Percentiles rank a stretch among this genome's conserved stretches.
Evolutionary conservation across 1,139 yeast genomes (phyloP).

Genomic region (Candida dubliniensis): DNA sequence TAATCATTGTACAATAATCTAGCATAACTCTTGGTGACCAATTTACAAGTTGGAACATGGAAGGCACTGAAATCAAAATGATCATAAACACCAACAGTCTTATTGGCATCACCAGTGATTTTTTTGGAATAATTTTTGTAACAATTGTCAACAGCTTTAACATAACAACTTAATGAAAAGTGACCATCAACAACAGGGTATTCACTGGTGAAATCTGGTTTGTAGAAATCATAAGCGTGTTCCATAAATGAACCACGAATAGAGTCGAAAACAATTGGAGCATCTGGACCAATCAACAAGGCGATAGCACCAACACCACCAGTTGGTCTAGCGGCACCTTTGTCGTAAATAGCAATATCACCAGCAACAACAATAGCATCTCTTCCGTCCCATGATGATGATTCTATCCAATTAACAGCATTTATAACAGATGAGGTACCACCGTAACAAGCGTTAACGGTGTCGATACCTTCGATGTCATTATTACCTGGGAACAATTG

Average conservation of each 20-base stretch:
- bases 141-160: slow-evolving; percentile 86
- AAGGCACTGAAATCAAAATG: slow-evolving; percentile 92
- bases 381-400: slow-evolving; percentile 97
- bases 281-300: slow-evolving; percentile 93
- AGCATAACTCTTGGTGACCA: slow-evolving; percentile 90
- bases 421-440: slow-evolving; percentile 96
- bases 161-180: slow-evolving; percentile 90
- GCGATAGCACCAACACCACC: slow-evolving; percentile 99
- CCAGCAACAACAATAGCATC: slow-evolving; percentile 97
- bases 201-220: slow-evolving; percentile 95
- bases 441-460: slow-evolving; percentile 97
- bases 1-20: slow-evolving; percentile 89
- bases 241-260: slow-evolving; percentile 92
- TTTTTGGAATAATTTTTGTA: slow-evolving; percentile 82
- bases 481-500: slow-evolving; percentile 86
- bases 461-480: slow-evolving; percentile 96
- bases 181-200: slow-evolving; percentile 99
- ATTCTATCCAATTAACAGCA: slow-evolving; percentile 94
- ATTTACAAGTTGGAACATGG: slow-evolving; percentile 98
- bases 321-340: slow-evolving; percentile 98
- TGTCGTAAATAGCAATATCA: slow-evolving; percentile 95
- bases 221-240: slow-evolving; percentile 96
- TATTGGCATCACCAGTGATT: slow-evolving; percentile 55
- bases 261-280: slow-evolving; percentile 89
- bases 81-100: slow-evolving; percentile 62